Base-by-base conservation (phyloP, 805 yeast species). In the Cyberlindnera galapagoensis region DNA sequence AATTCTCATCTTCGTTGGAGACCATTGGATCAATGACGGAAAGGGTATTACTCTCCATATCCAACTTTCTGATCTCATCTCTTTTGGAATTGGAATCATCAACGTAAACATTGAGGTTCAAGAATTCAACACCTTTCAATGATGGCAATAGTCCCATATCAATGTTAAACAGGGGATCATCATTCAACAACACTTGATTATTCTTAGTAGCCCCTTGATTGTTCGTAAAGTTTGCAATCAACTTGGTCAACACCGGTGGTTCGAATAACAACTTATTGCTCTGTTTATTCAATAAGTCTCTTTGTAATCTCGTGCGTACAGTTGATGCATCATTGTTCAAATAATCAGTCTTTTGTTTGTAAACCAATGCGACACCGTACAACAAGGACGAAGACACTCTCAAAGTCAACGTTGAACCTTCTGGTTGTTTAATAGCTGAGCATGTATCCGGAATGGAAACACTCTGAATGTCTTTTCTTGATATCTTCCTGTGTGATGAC, bases 281-380 rank as follows among this genome's bases (percentile, higher is more conserved):
- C 7, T 21, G n/a, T 8, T 34, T 38, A 3, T 34, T 28, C 19
- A 33, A 28, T 8, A 50, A 16, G 12, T 50, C 55, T 13, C 48
- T 39, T 9, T 47, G 53, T 17, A 52, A 23, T 15, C 48, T 42
- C 4, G 54, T 40, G 21, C 51, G 43, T 7, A 47, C 36, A 8
- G 35, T 14, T 9, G 41, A 37, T 0, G 49, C 35, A 31, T 52
- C 56, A 20, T 31, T 46, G 40, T 59, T 61, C 40, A 69, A 62
- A 42, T 64, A 65, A 4, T 63, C 65, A 0, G 69, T 62, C 46
- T 76, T 71, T 18, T 68, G 66, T 35, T 61, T 69, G 46, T 67
- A 68, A 24, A 66, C 51, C 22, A 71, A 36, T 2, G 73, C 55
- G 5, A 70, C 55, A 2, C 77, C 77, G 38, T 67, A 60, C 21